These are phyloP conservation scores for Termitomyces titanicus DNA, from an alignment of 768 basidiomycete genomes.

Conservation along the genomic window DNA sequence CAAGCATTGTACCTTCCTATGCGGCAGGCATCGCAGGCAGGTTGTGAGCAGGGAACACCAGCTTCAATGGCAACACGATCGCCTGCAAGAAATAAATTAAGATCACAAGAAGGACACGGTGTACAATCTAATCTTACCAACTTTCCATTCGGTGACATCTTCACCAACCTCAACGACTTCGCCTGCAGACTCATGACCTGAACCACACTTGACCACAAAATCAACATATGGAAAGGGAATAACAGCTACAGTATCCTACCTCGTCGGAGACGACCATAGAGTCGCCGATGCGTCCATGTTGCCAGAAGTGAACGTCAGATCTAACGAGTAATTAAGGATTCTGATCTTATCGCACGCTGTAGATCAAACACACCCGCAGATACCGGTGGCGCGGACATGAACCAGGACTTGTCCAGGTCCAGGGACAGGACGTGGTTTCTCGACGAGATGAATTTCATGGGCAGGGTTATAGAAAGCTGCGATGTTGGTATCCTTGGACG, in stretches of 20 bases:
- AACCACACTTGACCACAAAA: conserved; percentile 45
- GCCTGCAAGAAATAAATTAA: conserved; percentile 27
- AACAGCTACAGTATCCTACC: conserved; percentile 25
- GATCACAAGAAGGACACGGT: not conserved
- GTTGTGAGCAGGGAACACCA: conserved; percentile 63
- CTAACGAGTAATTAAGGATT: conserved; percentile 24
- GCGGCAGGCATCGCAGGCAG: conserved; percentile 58
- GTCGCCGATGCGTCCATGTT: conserved; percentile 64
- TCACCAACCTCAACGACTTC: conserved; percentile 62
- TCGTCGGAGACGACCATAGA: conserved; percentile 71
- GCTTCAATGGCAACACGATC: conserved; percentile 70
- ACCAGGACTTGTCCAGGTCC: conserved; percentile 64
- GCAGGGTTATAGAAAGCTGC: conserved; percentile 63
- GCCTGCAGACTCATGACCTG: conserved; percentile 70
- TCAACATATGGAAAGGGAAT: not conserved
- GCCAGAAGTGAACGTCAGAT: conserved; percentile 75
- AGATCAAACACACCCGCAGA: conserved; percentile 51
- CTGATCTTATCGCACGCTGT: not conserved
- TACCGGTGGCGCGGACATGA: conserved; percentile 65
- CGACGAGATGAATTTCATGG: conserved; percentile 64
- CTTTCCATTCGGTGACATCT: conserved; percentile 64
- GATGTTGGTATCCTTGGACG: conserved; percentile 45
- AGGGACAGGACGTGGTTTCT: conserved; percentile 57
- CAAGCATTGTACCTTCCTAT: conserved; percentile 67
- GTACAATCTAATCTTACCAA: conserved; percentile 30